Evolutionary conservation across 108 stramenopile genomes (phyloP), one percentile per base, ranked within the genome.

Genomic region (Mayamaea pseudoterrestris): DNA sequence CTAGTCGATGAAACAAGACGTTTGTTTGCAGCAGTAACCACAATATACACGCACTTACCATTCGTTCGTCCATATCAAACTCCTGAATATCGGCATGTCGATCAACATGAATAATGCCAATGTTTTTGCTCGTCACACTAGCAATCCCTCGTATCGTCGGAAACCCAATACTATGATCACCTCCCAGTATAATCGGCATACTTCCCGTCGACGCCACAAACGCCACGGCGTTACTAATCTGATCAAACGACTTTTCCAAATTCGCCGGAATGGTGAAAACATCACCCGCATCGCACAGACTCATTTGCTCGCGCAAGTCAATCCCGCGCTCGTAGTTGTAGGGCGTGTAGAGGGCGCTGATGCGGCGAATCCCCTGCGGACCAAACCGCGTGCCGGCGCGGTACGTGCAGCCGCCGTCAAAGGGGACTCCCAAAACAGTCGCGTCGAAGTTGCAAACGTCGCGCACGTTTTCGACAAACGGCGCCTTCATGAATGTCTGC

Each of bases 31-130:
- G n/a, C n/a, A n/a, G n/a, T n/a, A n/a, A n/a, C n/a, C n/a, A n/a
- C n/a, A n/a, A n/a, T n/a, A n/a, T n/a, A n/a, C n/a, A n/a, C n/a
- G n/a, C n/a, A n/a, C n/a, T n/a, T n/a, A n/a, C n/a, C 85, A 83
- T 82, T 2, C 85, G 44, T 55, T 87, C 80, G 44, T 87, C 80
- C 16, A 87, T 53, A 60, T 83, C 85, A 46, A 71, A 76, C 57
- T 87, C 85, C 57, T 84, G 85, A 58, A 87, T 87, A 55, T 87
- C 84, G 16, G 85, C 85, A 53, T 88, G 85, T 21, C 82, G 70
- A 68, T 89, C 82, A 25, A 89, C 80, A 55, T 89, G 81, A 55
- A 89, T 83, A 50, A 82, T 87, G 21, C 80, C 80, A 53, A 87
- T 87, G 31, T 76, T 74, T 51, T 87, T 87, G 49, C 76, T 60